Conservation (phyloP, 352 stramenopile genomes). For the Aphanomyces invadans region DNA sequence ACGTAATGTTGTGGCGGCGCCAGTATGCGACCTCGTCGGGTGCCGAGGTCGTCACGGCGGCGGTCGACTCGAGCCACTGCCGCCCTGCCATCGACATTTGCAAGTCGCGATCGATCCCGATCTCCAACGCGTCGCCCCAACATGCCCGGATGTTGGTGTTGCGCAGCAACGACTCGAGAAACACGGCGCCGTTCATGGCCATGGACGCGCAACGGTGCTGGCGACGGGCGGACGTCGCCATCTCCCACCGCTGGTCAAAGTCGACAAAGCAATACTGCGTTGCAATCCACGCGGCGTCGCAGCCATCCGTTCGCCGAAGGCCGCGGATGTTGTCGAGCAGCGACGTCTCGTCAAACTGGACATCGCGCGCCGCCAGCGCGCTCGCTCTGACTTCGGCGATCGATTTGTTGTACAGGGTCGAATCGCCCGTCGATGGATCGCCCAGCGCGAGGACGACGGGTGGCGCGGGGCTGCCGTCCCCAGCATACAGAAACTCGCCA, state of each 20-base stretch:
- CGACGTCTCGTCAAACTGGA: no score
- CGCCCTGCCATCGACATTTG: background rate
- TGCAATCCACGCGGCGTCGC: conserved; percentile 1
- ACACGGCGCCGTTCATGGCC: conserved; percentile 14
- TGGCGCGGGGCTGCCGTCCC: no score
- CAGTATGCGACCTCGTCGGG: conserved; percentile 11
- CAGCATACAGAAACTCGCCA: background rate
- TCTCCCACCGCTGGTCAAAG: conserved; percentile 1
- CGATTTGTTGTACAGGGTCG: no score
- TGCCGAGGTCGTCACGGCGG: background rate
- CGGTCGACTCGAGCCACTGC: background rate
- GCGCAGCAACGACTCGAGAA: conserved; percentile 13
- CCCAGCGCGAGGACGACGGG: no score
- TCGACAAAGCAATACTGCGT: background rate
- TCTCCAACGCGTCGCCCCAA: conserved; percentile 3
- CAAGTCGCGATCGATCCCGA: background rate
- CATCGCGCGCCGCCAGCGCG: no score
- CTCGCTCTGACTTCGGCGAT: no score
- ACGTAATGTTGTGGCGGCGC: background rate
- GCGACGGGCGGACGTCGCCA: background rate
- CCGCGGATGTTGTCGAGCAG: background rate
- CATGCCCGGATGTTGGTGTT: background rate
- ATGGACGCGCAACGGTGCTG: background rate
- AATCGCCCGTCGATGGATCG: no score
- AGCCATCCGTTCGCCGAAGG: background rate